A percentile compares a stretch with the other conserved stretches of the same genome.
Evolutionary conservation across 2,329 filamentous ascomycete species (phyloP).

Genomic region (Fusarium sp.): DNA sequence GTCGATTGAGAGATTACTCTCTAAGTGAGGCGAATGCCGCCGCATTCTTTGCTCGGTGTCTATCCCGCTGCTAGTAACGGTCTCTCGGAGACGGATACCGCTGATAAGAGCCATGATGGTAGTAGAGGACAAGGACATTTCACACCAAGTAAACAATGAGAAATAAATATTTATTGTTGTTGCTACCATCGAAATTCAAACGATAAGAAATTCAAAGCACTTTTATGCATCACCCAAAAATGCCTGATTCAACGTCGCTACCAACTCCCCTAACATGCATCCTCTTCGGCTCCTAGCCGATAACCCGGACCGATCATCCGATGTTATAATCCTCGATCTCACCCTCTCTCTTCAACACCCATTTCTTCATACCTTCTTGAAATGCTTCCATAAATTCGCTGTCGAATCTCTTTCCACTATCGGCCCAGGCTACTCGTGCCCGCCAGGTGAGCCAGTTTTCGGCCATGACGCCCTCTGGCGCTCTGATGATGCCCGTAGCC

Average conservation of each 20-base stretch:
- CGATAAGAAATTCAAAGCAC: not conserved
- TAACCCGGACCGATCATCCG: conserved; percentile 40
- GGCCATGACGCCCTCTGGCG: conserved; percentile 58
- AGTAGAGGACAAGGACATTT: not conserved
- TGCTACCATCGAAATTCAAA: too few species aligned
- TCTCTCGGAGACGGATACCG: conserved; percentile 27
- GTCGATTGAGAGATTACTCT: conserved; percentile 3
- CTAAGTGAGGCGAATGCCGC: conserved; percentile 10
- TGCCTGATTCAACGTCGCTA: conserved; percentile 2
- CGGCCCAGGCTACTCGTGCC: conserved; percentile 51
- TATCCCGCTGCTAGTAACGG: conserved; percentile 28
- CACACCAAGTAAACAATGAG: not conserved
- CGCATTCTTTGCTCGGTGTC: conserved; percentile 22
- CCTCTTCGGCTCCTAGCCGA: conserved; percentile 37
- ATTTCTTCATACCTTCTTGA: conserved; percentile 54
- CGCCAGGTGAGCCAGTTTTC: conserved; percentile 63
- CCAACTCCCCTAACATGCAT: conserved; percentile 9
- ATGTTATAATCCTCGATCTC: conserved; percentile 47
- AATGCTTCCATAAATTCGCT: conserved; percentile 52
- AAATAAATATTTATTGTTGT: fast-evolving
- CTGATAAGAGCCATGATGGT: conserved; percentile 2
- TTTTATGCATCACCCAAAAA: conserved; percentile 12
- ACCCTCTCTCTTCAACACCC: conserved; percentile 54
- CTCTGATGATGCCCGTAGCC: conserved; percentile 59
- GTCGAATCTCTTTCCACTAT: conserved; percentile 55